Evolutionary conservation across 805 yeast genomes (phyloP), one percentile per base, ranked within the genome.

Genomic region (Starmerella powellii): DNA sequence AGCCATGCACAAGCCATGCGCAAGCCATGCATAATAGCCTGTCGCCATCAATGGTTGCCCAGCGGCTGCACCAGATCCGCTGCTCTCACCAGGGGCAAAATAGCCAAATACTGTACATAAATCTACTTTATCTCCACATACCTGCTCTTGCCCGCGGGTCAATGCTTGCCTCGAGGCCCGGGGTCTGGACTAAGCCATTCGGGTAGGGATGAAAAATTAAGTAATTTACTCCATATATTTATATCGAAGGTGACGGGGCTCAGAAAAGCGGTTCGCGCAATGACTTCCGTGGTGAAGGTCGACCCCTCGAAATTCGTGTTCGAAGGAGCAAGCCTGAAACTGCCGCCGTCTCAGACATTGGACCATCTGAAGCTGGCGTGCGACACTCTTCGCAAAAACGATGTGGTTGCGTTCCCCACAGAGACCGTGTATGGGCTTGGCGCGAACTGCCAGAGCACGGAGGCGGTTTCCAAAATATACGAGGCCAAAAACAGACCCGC

Each of bases 351-450:
- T n/a, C 58, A 58, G 21, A 78, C 93, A 0, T 61, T 64, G 44
- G 43, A 52, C 10, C 73, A 73, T 45, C 61, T 86, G 2, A 39
- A 60, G 10, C 61, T 61, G 16, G 96, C 95, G 5, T 77, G 85
- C 0, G 52, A 63, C 2, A 61, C 76, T 4, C 60, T 86, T 4
- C 59, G 64, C 15, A 64, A 78, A 0, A 57, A 69, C 30, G 65
- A 75, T 21, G 85, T 79, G 0, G 86, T 91, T 12, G 97, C 88
- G 0, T 87, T 91, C 54, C 98, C 98, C 2, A 84, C 98, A 0
- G 98, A 91, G 57, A 91, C 98, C 0, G 98, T 91, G 0, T 91
- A 91, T 59, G 98, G 98, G 0, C 68, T 91, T 1, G 98, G 95
- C 0, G 98, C 91, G 1, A 79, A 87, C 3, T 82, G 94, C 0